phyloP scores from a whole-genome alignment of 1,284 basidiomycete species.

The Cystobasidium slooffiae region DNA sequence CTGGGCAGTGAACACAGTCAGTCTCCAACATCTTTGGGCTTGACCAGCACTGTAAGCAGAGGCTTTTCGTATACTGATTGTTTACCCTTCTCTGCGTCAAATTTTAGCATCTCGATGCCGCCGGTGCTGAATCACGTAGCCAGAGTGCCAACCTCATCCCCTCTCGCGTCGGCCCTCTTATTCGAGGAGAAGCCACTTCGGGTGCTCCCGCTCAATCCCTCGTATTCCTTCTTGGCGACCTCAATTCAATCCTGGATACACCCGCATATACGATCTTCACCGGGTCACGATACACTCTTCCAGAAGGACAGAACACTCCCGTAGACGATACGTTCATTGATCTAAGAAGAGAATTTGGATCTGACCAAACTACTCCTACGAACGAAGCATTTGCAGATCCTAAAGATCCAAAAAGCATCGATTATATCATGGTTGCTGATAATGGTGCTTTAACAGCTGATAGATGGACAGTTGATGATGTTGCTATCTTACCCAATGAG shows the following conservation, averaged over 20 bases:
- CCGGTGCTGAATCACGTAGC: neutral
- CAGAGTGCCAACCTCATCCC: neutral
- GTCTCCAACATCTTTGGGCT: neutral
- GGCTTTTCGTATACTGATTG: neutral
- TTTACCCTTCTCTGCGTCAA: neutral
- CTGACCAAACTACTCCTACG: neutral
- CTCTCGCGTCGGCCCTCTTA: neutral
- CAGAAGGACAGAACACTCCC: neutral
- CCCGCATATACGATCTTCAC: neutral
- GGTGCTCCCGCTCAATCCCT: neutral
- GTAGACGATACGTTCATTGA: constrained; percentile 1
- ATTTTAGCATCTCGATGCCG: neutral
- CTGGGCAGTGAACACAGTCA: constrained; percentile 10
- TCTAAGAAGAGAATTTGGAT: neutral
- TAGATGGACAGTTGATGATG: neutral
- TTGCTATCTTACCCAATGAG: neutral
- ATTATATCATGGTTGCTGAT: constrained; percentile 2
- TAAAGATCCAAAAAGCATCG: neutral
- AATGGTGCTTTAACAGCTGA: neutral
- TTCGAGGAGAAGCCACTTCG: neutral
- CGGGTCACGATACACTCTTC: neutral
- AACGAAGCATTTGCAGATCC: neutral
- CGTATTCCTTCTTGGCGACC: neutral
- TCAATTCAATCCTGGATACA: neutral
- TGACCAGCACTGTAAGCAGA: neutral